Percentiles rank a stretch among this genome's conserved stretches.
Conservation (phyloP, 2,329 filamentous ascomycete species). For the Claviceps arundinis region DNA sequence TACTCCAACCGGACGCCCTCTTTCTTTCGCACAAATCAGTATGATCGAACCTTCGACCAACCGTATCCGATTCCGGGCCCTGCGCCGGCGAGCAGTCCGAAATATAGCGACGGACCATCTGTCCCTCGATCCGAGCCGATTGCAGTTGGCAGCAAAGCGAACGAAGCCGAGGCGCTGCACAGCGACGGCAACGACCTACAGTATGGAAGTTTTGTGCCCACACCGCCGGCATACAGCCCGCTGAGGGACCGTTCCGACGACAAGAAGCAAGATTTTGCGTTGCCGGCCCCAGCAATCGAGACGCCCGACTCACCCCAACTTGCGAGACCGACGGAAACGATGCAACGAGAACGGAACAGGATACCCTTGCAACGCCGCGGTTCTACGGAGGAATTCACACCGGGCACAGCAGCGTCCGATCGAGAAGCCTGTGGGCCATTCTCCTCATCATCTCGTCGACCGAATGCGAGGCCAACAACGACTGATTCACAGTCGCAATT, state of each 20-base stretch:
- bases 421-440: neutral
- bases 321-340: slow-evolving; percentile 9
- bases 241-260: slow-evolving; percentile 4
- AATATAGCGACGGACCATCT: neutral
- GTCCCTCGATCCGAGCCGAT: slow-evolving; percentile 2
- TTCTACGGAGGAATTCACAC: slow-evolving; percentile 16
- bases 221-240: slow-evolving; percentile 22
- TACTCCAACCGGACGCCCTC: slow-evolving; percentile 19
- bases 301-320: slow-evolving; percentile 18
- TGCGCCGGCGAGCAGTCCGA: neutral
- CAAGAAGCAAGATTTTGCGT: slow-evolving; percentile 28
- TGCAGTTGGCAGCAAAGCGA: neutral
- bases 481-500: slow-evolving; percentile 18
- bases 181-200: slow-evolving; percentile 25
- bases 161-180: slow-evolving; percentile 9
- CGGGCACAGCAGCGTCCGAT: slow-evolving; percentile 9
- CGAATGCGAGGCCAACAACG: slow-evolving; percentile 2
- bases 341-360: slow-evolving; percentile 12
- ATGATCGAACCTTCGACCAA: slow-evolving; percentile 1
- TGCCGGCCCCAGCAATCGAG: slow-evolving; percentile 40
- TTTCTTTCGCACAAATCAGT: slow-evolving; percentile 14
- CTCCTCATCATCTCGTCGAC: slow-evolving; percentile 9
- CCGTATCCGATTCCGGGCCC: neutral
- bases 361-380: slow-evolving; percentile 22
- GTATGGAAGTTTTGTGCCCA: slow-evolving; percentile 40